phyloP scores from a whole-genome alignment of 345 rosid genomes.

The Populus pruinosa region DNA sequence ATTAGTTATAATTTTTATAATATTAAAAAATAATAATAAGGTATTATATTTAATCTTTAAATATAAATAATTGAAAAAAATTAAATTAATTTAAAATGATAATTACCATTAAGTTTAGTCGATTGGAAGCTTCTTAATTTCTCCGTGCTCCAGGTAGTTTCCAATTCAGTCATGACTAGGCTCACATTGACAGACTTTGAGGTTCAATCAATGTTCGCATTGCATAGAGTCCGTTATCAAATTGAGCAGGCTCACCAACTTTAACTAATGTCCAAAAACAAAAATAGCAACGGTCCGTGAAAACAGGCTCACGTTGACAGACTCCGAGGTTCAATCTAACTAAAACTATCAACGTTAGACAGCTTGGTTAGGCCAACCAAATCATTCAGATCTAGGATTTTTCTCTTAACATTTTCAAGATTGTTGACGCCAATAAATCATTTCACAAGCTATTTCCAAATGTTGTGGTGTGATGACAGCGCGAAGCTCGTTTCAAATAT shows the following conservation, averaged over 20 bases:
- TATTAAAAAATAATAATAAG: too few species aligned
- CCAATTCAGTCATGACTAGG: too few species aligned
- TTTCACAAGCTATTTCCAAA: background rate
- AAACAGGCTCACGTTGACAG: background rate
- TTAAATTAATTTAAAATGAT: too few species aligned
- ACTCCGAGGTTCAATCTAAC: background rate
- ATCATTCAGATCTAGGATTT: background rate
- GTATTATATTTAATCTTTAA: too few species aligned
- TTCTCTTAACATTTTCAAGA: background rate
- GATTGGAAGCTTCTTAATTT: too few species aligned
- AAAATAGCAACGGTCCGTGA: background rate
- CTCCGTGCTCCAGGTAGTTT: too few species aligned
- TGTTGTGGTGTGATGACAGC: background rate
- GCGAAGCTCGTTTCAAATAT: background rate
- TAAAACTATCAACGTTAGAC: background rate
- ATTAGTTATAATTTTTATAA: too few species aligned
- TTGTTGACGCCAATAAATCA: background rate
- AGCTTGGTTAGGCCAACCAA: background rate
- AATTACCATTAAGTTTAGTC: too few species aligned
- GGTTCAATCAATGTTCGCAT: too few species aligned
- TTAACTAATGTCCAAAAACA: background rate
- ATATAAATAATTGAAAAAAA: too few species aligned
- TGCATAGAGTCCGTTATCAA: background rate
- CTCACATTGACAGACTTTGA: too few species aligned
- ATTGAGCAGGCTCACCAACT: background rate